Evolutionary conservation across 768 basidiomycete species (phyloP).

Genomic region (Tylopilus felleus): DNA sequence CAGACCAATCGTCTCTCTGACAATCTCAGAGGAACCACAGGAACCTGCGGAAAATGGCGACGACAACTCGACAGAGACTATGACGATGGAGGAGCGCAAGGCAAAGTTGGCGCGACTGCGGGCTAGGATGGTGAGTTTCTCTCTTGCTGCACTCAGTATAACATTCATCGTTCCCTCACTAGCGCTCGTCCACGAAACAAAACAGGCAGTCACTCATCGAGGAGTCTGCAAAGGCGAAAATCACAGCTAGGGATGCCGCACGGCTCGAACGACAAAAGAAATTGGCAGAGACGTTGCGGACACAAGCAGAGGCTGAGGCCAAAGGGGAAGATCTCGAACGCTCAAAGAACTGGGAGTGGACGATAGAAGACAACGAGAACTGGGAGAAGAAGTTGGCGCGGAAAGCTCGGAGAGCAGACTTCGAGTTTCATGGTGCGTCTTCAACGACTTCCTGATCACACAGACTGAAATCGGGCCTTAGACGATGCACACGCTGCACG

Average conservation of each 20-base stretch:
- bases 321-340: constrained; percentile 91
- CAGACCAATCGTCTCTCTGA: background rate
- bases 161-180: background rate
- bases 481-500: constrained; percentile 90
- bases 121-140: constrained; percentile 64
- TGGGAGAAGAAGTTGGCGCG: constrained; percentile 56
- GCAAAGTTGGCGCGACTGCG: constrained; percentile 74
- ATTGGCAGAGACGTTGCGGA: constrained; percentile 80
- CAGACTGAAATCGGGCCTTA: constrained; percentile 28
- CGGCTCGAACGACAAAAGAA: constrained; percentile 88
- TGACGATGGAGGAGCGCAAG: constrained; percentile 70
- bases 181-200: constrained; percentile 75
- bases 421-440: constrained; percentile 82
- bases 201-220: constrained; percentile 86
- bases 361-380: constrained; percentile 30
- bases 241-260: constrained; percentile 74
- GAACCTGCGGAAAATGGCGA: constrained; percentile 17
- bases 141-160: background rate
- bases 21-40: constrained; percentile 21
- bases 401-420: constrained; percentile 83
- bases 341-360: constrained; percentile 91
- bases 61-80: constrained; percentile 10
- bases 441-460: background rate
- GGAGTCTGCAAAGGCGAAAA: constrained; percentile 75
- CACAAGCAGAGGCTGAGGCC: constrained; percentile 87